Evolutionary conservation across 2,329 filamentous ascomycete genomes (phyloP).

Genomic region (Nigrospora osmanthi): DNA sequence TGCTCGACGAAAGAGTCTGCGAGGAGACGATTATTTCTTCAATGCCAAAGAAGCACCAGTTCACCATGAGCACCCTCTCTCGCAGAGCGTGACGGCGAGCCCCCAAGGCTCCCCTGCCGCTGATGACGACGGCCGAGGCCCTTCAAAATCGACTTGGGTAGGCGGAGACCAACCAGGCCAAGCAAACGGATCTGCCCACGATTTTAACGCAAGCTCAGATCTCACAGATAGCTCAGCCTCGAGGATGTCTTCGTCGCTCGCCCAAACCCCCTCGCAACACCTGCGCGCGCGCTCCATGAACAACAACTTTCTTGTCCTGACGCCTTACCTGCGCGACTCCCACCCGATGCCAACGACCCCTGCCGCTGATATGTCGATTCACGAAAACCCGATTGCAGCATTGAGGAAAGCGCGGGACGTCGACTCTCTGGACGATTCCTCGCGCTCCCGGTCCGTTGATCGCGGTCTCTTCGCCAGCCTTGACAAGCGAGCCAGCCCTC

Average conservation of each 20-base stretch:
- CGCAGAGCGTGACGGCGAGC: conserved; percentile 66
- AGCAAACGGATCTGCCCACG: conserved; percentile 23
- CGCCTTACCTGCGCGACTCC: conserved; percentile 22
- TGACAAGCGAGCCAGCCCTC: conserved; percentile 58
- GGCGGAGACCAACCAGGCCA: conserved; percentile 24
- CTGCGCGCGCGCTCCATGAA: conserved; percentile 34
- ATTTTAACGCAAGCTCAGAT: conserved; percentile 28
- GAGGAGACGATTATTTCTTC: conserved; percentile 47
- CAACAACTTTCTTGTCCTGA: conserved; percentile 35
- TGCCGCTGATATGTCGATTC: conserved; percentile 18
- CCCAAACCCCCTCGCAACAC: conserved; percentile 26
- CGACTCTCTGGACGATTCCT: conserved; percentile 32
- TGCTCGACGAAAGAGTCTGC: conserved; percentile 43
- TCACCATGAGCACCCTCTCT: conserved; percentile 61
- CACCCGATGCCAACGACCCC: conserved; percentile 30
- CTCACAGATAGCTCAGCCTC: conserved; percentile 19
- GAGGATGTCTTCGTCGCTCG: conserved; percentile 18
- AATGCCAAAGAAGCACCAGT: conserved; percentile 30
- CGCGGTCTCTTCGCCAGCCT: conserved; percentile 48
- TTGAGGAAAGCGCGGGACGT: conserved; percentile 33
- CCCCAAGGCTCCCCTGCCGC: conserved; percentile 42
- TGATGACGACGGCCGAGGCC: conserved; percentile 21
- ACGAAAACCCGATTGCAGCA: conserved; percentile 34
- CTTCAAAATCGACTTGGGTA: conserved; percentile 29
- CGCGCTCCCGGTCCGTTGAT: conserved; percentile 57